A percentile compares a stretch with the other conserved stretches of the same genome.
These are phyloP conservation scores for Physocladia obscura DNA, from an alignment of 192 early-diverging fungal genomes.

Conservation along the genomic window DNA sequence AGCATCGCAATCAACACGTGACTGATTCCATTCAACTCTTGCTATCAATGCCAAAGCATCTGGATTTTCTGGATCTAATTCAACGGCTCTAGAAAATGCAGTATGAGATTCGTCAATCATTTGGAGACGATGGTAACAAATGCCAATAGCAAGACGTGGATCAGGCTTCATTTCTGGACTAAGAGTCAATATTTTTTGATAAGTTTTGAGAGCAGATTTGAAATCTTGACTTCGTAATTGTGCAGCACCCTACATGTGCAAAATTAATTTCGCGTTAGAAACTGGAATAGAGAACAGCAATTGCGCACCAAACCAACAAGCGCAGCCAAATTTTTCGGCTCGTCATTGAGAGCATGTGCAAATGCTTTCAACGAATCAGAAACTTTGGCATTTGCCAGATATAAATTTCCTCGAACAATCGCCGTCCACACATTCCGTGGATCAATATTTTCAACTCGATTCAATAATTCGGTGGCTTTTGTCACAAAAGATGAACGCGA, in stretches of 20 bases:
- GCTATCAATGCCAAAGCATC: slow-evolving; percentile 74
- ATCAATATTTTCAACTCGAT: slow-evolving; percentile 74
- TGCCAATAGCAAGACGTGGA: slow-evolving; percentile 79
- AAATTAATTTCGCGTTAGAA: background rate
- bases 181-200: slow-evolving; percentile 72
- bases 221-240: slow-evolving; percentile 63
- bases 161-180: slow-evolving; percentile 55
- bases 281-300: background rate
- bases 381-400: slow-evolving; percentile 51
- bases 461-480: slow-evolving; percentile 73
- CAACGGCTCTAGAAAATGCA: slow-evolving; percentile 70
- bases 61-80: slow-evolving; percentile 65
- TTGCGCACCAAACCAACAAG: slow-evolving; percentile 43
- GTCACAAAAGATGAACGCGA: background rate
- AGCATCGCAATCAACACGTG: slow-evolving; percentile 21
- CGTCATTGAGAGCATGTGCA: slow-evolving; percentile 40
- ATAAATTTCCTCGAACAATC: slow-evolving; percentile 69
- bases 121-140: slow-evolving; percentile 77
- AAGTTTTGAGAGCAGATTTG: slow-evolving; percentile 66
- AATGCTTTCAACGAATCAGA: slow-evolving; percentile 60
- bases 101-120: slow-evolving; percentile 65
- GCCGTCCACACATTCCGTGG: slow-evolving; percentile 65
- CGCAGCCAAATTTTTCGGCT: slow-evolving; percentile 49
- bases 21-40: slow-evolving; percentile 78
- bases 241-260: slow-evolving; percentile 52